Base-by-base conservation (phyloP, 129 eudicot genomes). In the sunflower (Helianthus annuus) region DNA sequence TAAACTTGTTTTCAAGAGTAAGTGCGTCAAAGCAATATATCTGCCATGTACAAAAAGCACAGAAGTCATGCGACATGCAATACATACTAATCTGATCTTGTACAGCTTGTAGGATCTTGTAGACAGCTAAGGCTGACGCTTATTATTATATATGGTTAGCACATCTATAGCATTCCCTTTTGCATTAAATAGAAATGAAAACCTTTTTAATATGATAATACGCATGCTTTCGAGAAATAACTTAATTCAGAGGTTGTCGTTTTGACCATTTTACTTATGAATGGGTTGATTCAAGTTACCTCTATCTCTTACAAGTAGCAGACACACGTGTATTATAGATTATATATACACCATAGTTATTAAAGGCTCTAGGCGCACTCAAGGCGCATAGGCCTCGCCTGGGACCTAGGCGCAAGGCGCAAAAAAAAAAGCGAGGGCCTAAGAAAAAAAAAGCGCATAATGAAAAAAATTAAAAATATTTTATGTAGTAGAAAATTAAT, bases 21-120 rank as follows among this genome's bases (percentile, higher is more conserved):
- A 83, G 87, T 6, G 99, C 87, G 44, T 95, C 99, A 73, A 86
- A 86, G 82, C 99, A 95, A 75, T 90, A 88, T 74, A 95, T 85
- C 99, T 95, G 99, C 86, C 74, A 52, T 69, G 68, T 63, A 78
- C 66, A 68, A 32, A 51, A 69, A 45, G 6, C 42, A 74, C 29
- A 76, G 48, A 69, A 48, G n/a, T 10, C 45, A 77, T 29, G 36
- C 51, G 46, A 56, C 73, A 49, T 51, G 56, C 7, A n/a, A 48
- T 29, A 52, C 69, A 54, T 8, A 56, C 22, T n/a, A 64, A 78
- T 48, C 22, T 61, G 53, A 71, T 56, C 71, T 16, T 64, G 42
- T 48, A 32, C 34, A 63, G 24, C 27, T 61, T 12, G 48, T 29
- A 32, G 69, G 15, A 40, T 42, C 58, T 39, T 19, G 59, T 66